Base-by-base conservation (phyloP, 1,139 yeast genomes). In the Taphrina communis region DNA sequence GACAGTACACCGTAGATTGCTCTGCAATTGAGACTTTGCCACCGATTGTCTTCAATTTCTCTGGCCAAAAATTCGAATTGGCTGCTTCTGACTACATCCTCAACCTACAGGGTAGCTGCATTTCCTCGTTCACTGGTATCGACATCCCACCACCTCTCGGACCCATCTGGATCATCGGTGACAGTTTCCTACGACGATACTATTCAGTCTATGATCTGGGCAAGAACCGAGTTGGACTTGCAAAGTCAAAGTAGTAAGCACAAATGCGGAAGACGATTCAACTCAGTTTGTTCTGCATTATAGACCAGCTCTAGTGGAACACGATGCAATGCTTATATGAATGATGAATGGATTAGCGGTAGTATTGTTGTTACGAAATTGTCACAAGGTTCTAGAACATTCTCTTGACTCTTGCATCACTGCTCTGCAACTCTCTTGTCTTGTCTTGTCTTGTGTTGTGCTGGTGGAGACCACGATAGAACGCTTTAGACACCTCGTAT, bases 141-240 rank as follows among this genome's bases (percentile, higher is more conserved):
- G 99, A 94, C 78, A 87, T 94, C 86, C 98, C 98, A 65, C 90
- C 88, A 75, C 97, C 98, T 73, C 88, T 93, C 75, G 98, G 98
- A 70, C 97, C 97, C 74, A 81, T 94, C 81, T 96, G 97, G 71
- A 93, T 94, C 77, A 82, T 94, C 75, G 99, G 99, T 78, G 99
- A 94, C 78, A 95, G 97, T 19, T 94, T 94, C 88, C 86, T 94
- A 81, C 90, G 99, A 83, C 89, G 84, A 78, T 93, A 88, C 83
- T 94, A 94, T 84, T 90, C 97, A 50, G 85, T 94, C 75, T 94
- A 94, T 80, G 98, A 94, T 79, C 80, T 92, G 76, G 91, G 90
- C 77, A 87, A 88, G 79, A 83, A 92, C 78, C 94, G 97, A 65
- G 97, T 94, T 76, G 98, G 98, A 75, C 88, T 94, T 80, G 99